phyloP scores from a whole-genome alignment of 192 early-diverging fungal species.

The Entrophospora sp. region DNA sequence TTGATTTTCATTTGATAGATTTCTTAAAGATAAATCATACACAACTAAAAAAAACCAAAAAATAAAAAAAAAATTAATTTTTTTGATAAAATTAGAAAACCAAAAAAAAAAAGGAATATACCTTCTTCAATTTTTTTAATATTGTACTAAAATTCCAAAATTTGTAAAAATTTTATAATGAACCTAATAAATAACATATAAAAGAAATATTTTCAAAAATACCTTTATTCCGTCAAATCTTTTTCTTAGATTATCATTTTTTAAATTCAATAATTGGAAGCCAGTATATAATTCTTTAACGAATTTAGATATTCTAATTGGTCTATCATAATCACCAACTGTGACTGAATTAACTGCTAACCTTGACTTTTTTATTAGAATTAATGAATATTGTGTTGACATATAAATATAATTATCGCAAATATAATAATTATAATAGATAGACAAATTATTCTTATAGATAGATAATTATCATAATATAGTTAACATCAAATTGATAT shows the following conservation, averaged over 20 bases:
- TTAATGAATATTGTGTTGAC: background rate
- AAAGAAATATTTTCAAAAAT: background rate
- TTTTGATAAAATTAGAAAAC: background rate
- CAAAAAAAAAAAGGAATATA: background rate
- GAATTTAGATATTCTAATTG: conserved; percentile 62
- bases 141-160: background rate
- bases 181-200: background rate
- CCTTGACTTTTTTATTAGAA: conserved; percentile 38
- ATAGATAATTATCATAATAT: background rate
- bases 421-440: background rate
- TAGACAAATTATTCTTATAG: too few relatives aligned
- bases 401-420: background rate
- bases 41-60: background rate
- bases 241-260: conserved; percentile 72
- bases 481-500: too few relatives aligned
- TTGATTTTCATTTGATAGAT: background rate
- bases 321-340: conserved; percentile 55
- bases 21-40: conserved; percentile 7
- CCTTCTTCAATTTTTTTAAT: conserved; percentile 16
- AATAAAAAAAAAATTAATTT: background rate
- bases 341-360: conserved; percentile 71
- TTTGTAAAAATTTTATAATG: too few relatives aligned
- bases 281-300: conserved; percentile 66
- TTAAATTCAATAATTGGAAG: conserved; percentile 80
- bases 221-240: conserved; percentile 74